Evolutionary conservation across 2,329 filamentous ascomycete genomes (phyloP).

Genomic region (Fusarium sp.): DNA sequence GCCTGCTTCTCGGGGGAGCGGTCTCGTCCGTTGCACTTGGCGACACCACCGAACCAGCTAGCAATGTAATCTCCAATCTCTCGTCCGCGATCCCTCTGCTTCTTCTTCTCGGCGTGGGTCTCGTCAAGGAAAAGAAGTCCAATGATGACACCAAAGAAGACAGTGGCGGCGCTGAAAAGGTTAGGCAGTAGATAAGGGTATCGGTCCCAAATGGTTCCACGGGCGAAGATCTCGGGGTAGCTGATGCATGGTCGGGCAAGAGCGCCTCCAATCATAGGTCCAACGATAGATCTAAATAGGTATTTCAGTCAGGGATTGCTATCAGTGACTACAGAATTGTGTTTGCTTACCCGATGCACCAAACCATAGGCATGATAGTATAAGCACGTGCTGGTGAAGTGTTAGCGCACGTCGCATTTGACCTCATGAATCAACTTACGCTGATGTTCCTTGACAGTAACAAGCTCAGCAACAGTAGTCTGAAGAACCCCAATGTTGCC

Average conservation of each 20-base stretch:
- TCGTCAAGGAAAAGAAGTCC: slow-evolving; percentile 93
- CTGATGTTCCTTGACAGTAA: slow-evolving; percentile 93
- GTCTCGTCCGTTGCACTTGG: slow-evolving; percentile 52
- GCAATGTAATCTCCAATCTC: slow-evolving; percentile 81
- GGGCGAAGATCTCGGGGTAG: slow-evolving; percentile 79
- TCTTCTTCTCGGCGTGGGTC: slow-evolving; percentile 86
- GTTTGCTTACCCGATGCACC: slow-evolving; percentile 84
- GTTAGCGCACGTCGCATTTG: slow-evolving; percentile 44
- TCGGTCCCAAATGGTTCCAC: slow-evolving; percentile 81
- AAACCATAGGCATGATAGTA: slow-evolving; percentile 97
- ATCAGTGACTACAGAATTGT: not conserved
- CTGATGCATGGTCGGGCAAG: slow-evolving; percentile 87
- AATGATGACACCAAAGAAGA: slow-evolving; percentile 79
- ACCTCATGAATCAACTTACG: slow-evolving; percentile 64
- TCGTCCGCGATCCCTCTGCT: slow-evolving; percentile 78
- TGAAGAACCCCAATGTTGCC: slow-evolving; percentile 97
- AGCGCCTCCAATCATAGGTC: slow-evolving; percentile 89
- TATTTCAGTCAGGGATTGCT: slow-evolving; percentile 42
- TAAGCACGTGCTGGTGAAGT: slow-evolving; percentile 80
- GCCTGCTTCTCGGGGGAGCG: slow-evolving; percentile 68
- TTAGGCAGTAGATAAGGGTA: slow-evolving; percentile 95
- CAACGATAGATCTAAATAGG: slow-evolving; percentile 81
- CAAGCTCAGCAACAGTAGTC: slow-evolving; percentile 93
- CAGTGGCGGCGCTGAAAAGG: slow-evolving; percentile 85
- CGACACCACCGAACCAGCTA: slow-evolving; percentile 53